These are phyloP conservation scores for Verticillium dahliae DNA, from an alignment of 2,329 filamentous ascomycete genomes.

Conservation along the genomic window DNA sequence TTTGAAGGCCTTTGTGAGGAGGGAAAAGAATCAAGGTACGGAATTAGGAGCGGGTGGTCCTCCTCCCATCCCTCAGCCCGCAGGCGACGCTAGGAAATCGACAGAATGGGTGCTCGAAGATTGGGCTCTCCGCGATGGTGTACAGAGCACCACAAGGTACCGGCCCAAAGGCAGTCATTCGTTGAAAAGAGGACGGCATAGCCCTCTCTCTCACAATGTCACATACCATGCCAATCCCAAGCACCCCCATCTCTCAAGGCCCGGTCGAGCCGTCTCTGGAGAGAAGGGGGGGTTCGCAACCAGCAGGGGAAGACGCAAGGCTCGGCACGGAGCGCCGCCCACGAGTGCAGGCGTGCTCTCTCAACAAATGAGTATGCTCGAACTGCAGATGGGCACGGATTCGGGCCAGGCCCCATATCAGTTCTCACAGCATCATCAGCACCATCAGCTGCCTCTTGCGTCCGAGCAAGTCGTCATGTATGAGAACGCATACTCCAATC, in stretches of 20 bases:
- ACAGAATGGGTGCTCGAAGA: conserved; percentile 72
- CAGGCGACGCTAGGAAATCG: conserved; percentile 46
- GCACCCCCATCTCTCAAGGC: conserved; percentile 18
- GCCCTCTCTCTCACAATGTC: conserved; percentile 7
- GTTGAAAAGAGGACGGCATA: conserved; percentile 15
- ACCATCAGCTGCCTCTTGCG: too few species aligned
- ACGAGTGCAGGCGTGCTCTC: neutral
- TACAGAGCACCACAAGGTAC: conserved; percentile 81
- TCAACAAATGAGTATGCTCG: neutral
- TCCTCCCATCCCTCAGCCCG: conserved; percentile 35
- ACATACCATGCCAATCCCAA: conserved; percentile 9
- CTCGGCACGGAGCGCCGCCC: neutral
- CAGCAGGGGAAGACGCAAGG: conserved; percentile 11
- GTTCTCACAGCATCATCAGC: neutral
- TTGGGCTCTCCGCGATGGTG: conserved; percentile 62
- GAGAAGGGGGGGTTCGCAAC: conserved; percentile 23
- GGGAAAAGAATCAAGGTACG: conserved; percentile 32
- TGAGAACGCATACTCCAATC: neutral
- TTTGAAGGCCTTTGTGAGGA: conserved; percentile 34
- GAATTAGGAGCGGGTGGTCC: conserved; percentile 15
- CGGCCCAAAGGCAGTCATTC: conserved; percentile 2
- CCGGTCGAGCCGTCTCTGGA: conserved; percentile 22
- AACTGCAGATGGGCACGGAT: neutral
- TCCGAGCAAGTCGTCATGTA: neutral
- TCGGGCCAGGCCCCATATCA: neutral